Evolutionary conservation across 2,329 filamentous ascomycete species (phyloP).

Genomic region (Exserohilum rostratum): DNA sequence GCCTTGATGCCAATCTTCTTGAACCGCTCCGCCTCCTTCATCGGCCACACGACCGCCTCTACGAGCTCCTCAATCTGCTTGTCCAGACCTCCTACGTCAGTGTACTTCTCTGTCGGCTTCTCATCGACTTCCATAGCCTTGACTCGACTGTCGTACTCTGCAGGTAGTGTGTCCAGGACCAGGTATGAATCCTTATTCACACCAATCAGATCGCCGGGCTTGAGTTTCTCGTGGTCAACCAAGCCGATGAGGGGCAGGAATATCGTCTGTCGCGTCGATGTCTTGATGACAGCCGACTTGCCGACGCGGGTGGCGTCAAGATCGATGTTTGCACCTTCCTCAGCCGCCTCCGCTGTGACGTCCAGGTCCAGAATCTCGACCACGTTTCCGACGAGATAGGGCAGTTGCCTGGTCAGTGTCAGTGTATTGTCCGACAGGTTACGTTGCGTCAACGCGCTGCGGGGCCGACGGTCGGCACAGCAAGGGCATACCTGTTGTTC

Average conservation of each 20-base stretch:
- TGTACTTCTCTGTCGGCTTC: conserved; percentile 99
- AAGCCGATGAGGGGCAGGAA: conserved; percentile 96
- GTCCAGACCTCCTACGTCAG: conserved; percentile 93
- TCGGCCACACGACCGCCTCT: conserved; percentile 98
- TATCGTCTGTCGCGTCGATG: conserved; percentile 96
- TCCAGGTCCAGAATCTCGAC: conserved; percentile 97
- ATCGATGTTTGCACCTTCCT: conserved; percentile 98
- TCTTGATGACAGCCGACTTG: conserved; percentile 99
- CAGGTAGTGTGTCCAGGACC: conserved; percentile 92
- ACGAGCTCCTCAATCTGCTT: conserved; percentile 99
- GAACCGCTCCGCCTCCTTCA: conserved; percentile 99
- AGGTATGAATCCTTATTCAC: conserved; percentile 99
- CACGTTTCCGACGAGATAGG: conserved; percentile 97
- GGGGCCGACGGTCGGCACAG: conserved; percentile 1
- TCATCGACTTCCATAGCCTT: conserved; percentile 99
- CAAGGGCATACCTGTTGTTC: conserved; percentile 80
- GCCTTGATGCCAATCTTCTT: conserved; percentile 99
- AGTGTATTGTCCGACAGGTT: conserved; percentile 2
- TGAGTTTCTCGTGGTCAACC: conserved; percentile 92
- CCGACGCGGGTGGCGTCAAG: conserved; percentile 94
- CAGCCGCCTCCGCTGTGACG: conserved; percentile 91
- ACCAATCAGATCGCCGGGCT: conserved; percentile 94
- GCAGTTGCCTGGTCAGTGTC: conserved; percentile 74
- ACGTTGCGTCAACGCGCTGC: conserved; percentile 1
- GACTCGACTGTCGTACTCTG: conserved; percentile 97